Conservation (phyloP, 2,329 filamentous ascomycete genomes). For the Neopestalotiopsis clavispora region DNA sequence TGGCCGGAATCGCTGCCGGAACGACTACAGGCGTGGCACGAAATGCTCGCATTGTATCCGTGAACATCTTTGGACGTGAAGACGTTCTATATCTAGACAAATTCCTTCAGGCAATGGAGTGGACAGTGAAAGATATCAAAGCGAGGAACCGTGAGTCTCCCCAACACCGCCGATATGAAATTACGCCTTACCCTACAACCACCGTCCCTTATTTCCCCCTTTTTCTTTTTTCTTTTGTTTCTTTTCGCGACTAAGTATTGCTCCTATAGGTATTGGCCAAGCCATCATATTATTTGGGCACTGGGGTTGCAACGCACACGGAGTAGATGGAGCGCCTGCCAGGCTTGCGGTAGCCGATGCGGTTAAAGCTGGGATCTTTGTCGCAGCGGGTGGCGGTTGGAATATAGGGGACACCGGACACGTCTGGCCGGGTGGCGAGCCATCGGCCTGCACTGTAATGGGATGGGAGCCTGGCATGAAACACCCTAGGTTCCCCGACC, state of each 20-base stretch:
- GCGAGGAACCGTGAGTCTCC: slow-evolving; percentile 21
- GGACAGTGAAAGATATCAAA: slow-evolving; percentile 20
- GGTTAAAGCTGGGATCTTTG: slow-evolving; percentile 23
- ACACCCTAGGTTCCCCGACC: too few relatives aligned
- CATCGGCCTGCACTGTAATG: slow-evolving; percentile 24
- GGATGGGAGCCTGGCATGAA: too few relatives aligned
- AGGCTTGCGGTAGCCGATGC: slow-evolving; percentile 23
- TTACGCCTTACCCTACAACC: too few relatives aligned
- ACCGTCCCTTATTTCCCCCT: background rate
- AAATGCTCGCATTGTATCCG: slow-evolving; percentile 42
- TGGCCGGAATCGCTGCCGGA: slow-evolving; percentile 45
- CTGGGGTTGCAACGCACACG: slow-evolving; percentile 31
- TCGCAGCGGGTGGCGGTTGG: slow-evolving; percentile 29
- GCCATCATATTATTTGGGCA: slow-evolving; percentile 31
- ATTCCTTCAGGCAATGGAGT: slow-evolving; percentile 38
- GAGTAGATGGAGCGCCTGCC: slow-evolving; percentile 1
- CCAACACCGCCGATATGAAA: too few relatives aligned
- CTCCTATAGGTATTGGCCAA: slow-evolving; percentile 22
- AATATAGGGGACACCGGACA: slow-evolving; percentile 24
- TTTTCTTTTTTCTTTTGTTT: too few relatives aligned
- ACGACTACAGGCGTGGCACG: slow-evolving; percentile 46
- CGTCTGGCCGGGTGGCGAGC: slow-evolving; percentile 25
- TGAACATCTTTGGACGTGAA: slow-evolving; percentile 48
- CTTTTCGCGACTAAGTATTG: background rate
- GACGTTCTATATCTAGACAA: background rate